phyloP scores from a whole-genome alignment of 352 stramenopile species.

The Phytophthora pinifolia region DNA sequence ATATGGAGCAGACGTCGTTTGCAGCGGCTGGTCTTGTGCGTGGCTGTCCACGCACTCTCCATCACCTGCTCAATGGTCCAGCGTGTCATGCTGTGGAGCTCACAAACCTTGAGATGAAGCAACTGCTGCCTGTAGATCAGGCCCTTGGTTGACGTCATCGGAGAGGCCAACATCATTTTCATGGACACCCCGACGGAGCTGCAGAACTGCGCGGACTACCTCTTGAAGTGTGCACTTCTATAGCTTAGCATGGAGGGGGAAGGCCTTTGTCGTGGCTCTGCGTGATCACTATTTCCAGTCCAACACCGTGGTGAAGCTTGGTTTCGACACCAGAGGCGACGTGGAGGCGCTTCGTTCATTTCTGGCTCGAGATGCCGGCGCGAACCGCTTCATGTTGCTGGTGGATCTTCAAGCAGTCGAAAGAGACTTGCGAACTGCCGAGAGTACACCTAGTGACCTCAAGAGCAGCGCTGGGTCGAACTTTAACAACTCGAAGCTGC shows the following conservation, averaged over 20 bases:
- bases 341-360: conserved; percentile 56
- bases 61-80: conserved; percentile 24
- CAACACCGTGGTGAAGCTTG: conserved; percentile 61
- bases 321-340: conserved; percentile 70
- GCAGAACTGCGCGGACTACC: conserved; percentile 34
- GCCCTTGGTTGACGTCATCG: conserved; percentile 44
- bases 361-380: conserved; percentile 24
- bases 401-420: conserved; percentile 60
- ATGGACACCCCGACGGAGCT: conserved; percentile 48
- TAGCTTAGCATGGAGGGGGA: conserved; percentile 64
- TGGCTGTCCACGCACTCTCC: conserved; percentile 16
- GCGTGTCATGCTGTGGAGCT: conserved; percentile 45
- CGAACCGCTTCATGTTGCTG: conserved; percentile 43
- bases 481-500: too few relatives aligned
- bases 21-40: conserved; percentile 7
- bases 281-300: too few relatives aligned
- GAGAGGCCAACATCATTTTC: conserved; percentile 53
- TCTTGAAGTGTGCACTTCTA: conserved; percentile 55
- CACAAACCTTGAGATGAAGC: conserved; percentile 45
- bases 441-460: too few relatives aligned
- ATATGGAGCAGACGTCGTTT: conserved; percentile 23
- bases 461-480: conserved; percentile 23
- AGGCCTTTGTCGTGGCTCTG: conserved; percentile 73
- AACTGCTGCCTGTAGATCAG: conserved; percentile 45
- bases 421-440: conserved; percentile 17